These are phyloP conservation scores for Globisporangium heterothallicum DNA, from an alignment of 352 stramenopile species.

Conservation along the genomic window DNA sequence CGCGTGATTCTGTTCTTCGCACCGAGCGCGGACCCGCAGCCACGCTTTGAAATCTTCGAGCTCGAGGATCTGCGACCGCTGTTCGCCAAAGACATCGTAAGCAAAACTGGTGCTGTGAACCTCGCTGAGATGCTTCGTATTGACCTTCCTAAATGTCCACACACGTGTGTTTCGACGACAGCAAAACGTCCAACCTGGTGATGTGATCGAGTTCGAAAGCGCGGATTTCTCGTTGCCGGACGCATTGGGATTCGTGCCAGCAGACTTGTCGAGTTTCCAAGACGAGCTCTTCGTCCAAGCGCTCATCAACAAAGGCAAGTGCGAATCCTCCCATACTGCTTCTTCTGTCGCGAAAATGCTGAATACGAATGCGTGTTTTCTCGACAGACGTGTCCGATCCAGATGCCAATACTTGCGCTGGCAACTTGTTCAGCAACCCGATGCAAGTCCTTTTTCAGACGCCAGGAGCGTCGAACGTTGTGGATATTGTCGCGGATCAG, in stretches of 20 bases:
- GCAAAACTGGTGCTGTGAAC: conserved; percentile 7
- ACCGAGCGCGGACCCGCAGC: conserved; percentile 27
- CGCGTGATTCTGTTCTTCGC: conserved; percentile 68
- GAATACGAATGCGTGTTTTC: not conserved
- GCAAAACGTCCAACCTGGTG: conserved; percentile 39
- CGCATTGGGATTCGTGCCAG: conserved; percentile 55
- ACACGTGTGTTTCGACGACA: conserved; percentile 7
- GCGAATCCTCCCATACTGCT: not conserved
- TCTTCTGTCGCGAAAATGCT: not conserved
- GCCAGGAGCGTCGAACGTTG: conserved; percentile 20
- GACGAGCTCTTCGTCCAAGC: conserved; percentile 53
- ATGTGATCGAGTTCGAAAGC: conserved; percentile 64
- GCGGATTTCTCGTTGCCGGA: conserved; percentile 49
- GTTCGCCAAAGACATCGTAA: conserved; percentile 61
- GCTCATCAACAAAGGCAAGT: conserved; percentile 55
- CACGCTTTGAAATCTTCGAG: conserved; percentile 53
- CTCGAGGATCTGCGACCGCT: conserved; percentile 49
- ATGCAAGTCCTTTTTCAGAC: conserved; percentile 27
- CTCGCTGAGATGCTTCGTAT: not conserved
- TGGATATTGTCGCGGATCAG: conserved; percentile 50
- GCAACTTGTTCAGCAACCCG: conserved; percentile 60
- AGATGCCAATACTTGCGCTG: conserved; percentile 53
- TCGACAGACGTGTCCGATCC: conserved; percentile 52
- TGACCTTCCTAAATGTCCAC: not conserved
- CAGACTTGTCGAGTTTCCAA: conserved; percentile 39